A percentile compares a stretch with the other conserved stretches of the same genome.
Evolutionary conservation across 352 stramenopile species (phyloP).

Genomic region (Paralagenidium karlingii): DNA sequence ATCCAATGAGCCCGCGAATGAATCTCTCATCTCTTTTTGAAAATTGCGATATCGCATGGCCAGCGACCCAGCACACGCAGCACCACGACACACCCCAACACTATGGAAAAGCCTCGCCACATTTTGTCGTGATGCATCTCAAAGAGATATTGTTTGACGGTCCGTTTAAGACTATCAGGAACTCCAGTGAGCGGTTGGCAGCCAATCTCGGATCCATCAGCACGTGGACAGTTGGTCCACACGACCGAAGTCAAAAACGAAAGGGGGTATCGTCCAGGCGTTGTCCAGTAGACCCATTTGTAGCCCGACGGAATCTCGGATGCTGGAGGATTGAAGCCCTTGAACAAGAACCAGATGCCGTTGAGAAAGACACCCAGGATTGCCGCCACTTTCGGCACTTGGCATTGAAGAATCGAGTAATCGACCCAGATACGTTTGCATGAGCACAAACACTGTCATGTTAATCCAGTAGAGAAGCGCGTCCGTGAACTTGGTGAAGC

Average conservation of each 20-base stretch:
- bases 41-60: slow-evolving; percentile 49
- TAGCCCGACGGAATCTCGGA: slow-evolving; percentile 24
- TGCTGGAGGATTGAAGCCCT: slow-evolving; percentile 26
- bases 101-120: slow-evolving; percentile 22
- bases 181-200: slow-evolving; percentile 20
- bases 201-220: slow-evolving; percentile 7
- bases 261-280: slow-evolving; percentile 22
- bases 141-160: slow-evolving; percentile 52
- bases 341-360: slow-evolving; percentile 30
- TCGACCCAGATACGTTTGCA: slow-evolving; percentile 30
- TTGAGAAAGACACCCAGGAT: slow-evolving; percentile 24
- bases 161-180: slow-evolving; percentile 2
- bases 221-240: slow-evolving; percentile 24
- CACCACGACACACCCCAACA: slow-evolving; percentile 28
- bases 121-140: slow-evolving; percentile 35
- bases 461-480: slow-evolving; percentile 32
- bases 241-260: slow-evolving; percentile 23
- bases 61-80: slow-evolving; percentile 34
- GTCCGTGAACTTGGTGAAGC: slow-evolving; percentile 15
- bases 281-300: slow-evolving; percentile 26
- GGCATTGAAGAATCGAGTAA: slow-evolving; percentile 50
- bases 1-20: too few relatives aligned
- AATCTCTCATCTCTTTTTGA: too few relatives aligned
- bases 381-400: slow-evolving; percentile 25
- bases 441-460: slow-evolving; percentile 18